Percentiles rank a stretch among this genome's conserved stretches.
Evolutionary conservation across 2,329 filamentous ascomycete species (phyloP).

Genomic region (Aureobasidium sp.): DNA sequence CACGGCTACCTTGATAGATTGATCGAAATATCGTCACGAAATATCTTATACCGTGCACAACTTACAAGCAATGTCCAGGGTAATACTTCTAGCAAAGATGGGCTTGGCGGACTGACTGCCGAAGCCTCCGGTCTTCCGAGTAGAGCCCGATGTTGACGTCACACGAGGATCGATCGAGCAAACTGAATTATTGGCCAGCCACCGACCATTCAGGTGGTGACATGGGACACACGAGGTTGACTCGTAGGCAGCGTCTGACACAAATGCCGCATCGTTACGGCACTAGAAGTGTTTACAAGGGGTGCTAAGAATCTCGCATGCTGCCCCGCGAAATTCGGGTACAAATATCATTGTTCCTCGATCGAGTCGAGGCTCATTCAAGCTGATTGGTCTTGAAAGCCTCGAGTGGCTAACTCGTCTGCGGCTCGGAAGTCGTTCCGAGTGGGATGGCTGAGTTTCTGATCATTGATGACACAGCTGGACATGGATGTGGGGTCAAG

Average conservation of each 20-base stretch:
- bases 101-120: background rate
- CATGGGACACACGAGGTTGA: background rate
- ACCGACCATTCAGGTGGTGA: background rate
- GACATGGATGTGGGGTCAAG: slow-evolving; percentile 7
- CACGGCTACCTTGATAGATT: too few species aligned
- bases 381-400: background rate
- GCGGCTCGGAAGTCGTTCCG: background rate
- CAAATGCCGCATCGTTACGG: background rate
- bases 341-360: background rate
- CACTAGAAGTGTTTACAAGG: background rate
- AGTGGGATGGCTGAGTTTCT: background rate
- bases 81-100: too few species aligned
- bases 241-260: background rate
- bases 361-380: background rate
- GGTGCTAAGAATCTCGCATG: background rate
- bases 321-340: background rate
- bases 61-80: too few species aligned
- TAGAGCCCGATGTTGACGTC: background rate
- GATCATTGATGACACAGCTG: background rate
- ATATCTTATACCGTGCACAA: too few species aligned
- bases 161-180: background rate
- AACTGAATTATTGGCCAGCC: background rate
- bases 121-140: background rate
- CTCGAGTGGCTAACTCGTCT: background rate
- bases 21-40: too few species aligned